Evolutionary conservation across 169 alveolate genomes (phyloP), one percentile per base, ranked within the genome.

Genomic region (Plasmodium ovale): DNA sequence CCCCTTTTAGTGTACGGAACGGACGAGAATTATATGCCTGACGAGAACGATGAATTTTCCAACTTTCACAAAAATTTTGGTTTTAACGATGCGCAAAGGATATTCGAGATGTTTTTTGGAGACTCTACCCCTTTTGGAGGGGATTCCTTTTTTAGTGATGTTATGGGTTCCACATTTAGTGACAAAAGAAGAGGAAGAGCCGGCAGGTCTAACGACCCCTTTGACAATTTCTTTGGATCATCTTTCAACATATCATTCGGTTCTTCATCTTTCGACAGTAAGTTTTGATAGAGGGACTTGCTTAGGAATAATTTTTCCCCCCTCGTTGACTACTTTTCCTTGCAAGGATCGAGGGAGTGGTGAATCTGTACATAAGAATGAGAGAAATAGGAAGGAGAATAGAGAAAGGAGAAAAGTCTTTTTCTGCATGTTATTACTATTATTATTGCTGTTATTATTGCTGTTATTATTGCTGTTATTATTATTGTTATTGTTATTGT

Each of bases 101-200:
- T 91, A 53, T 91, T 91, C 42, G 89, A 91, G 60, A 79, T 79
- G 94, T 92, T 91, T 65, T 91, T 91, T 77, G 92, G 94, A 42
- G 88, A 74, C 19, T 74, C 88, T 16, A 44, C 88, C n/a, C 88
- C 88, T 0, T 74, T 74, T 47, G 88, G 88, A 0, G 47, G 62
- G 33, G 88, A 74, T 10, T 74, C 88, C 27, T 74, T 74, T 74
- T 74, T 74, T 44, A 64, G 88, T 60, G 88, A 74, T 29, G 88
- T 74, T 25, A 74, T 74, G 88, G 68, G 88, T 42, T 74, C 88
- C 31, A 35, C 88, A 1, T 74, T 74, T 54, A 77, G 37, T 0
- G 88, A 74, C 39, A 74, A 47, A 12, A 47, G 88, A 74, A 60
- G 88, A 62, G 88, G 88, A 60, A 74, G 88, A 74, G 37, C 44